Conservation (phyloP, 2,329 filamentous ascomycete genomes). For the Exophiala calicioides region DNA sequence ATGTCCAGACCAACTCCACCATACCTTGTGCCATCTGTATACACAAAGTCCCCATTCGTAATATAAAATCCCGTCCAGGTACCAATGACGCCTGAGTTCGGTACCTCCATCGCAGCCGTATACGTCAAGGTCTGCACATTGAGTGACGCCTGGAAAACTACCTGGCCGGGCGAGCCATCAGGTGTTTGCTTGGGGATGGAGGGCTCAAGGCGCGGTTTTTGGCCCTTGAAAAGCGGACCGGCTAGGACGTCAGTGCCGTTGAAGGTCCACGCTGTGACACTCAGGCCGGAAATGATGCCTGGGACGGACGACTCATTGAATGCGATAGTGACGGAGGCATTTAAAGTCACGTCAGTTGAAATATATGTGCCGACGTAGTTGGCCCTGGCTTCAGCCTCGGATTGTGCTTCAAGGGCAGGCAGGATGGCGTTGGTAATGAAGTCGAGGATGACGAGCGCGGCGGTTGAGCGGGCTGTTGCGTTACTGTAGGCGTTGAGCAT, state of each 20-base stretch:
- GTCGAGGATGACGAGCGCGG: conserved; percentile 45
- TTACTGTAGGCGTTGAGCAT: conserved; percentile 45
- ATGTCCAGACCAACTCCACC: conserved; percentile 28
- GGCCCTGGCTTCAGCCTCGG: conserved; percentile 33
- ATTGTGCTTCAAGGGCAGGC: conserved; percentile 37
- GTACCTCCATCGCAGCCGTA: conserved; percentile 5
- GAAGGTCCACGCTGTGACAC: conserved; percentile 19
- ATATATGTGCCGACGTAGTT: conserved; percentile 36
- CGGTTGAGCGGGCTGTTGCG: conserved; percentile 42
- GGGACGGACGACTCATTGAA: conserved; percentile 27
- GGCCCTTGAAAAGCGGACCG: conserved; percentile 13
- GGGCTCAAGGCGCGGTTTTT: conserved; percentile 29
- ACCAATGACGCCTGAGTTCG: conserved; percentile 7
- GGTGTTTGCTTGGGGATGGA: conserved; percentile 22
- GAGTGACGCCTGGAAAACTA: too few species aligned
- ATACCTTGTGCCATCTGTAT: conserved; percentile 30
- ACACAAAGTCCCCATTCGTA: conserved; percentile 15
- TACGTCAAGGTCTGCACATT: too few species aligned
- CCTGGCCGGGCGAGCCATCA: too few species aligned
- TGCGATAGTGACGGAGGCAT: conserved; percentile 33
- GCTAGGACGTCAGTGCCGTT: conserved; percentile 20
- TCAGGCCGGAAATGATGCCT: conserved; percentile 18
- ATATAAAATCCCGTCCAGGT: not conserved
- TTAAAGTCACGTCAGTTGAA: conserved; percentile 27
- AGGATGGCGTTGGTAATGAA: conserved; percentile 35